A percentile compares a stretch with the other conserved stretches of the same genome.
phyloP scores from a whole-genome alignment of 2,329 filamentous ascomycete species.

The Cladosporium sp. region DNA sequence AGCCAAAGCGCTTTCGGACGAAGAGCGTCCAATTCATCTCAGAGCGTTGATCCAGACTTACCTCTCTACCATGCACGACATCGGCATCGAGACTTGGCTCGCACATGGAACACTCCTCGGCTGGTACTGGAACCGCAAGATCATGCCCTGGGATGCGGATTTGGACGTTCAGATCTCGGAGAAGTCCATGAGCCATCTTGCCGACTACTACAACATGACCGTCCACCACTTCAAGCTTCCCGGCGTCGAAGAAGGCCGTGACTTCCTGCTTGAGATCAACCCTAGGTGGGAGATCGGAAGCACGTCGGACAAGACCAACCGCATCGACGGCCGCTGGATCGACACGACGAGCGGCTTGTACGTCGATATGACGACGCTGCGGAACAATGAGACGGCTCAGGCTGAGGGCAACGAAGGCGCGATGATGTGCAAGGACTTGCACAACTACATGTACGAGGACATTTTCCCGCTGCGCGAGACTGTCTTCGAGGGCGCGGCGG shows the following conservation, averaged over 20 bases:
- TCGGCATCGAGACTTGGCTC: slow-evolving; percentile 62
- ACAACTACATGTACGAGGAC: slow-evolving; percentile 54
- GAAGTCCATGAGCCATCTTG: slow-evolving; percentile 56
- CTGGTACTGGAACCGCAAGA: slow-evolving; percentile 64
- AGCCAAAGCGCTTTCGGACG: slow-evolving; percentile 44
- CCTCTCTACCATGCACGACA: slow-evolving; percentile 54
- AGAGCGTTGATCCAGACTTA: slow-evolving; percentile 57
- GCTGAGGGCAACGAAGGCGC: slow-evolving; percentile 42
- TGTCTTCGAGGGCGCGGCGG: slow-evolving; percentile 54
- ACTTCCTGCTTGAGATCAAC: slow-evolving; percentile 61
- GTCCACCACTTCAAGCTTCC: slow-evolving; percentile 47
- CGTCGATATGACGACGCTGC: slow-evolving; percentile 61
- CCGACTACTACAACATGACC: slow-evolving; percentile 63
- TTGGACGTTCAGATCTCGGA: slow-evolving; percentile 61
- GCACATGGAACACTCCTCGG: slow-evolving; percentile 63
- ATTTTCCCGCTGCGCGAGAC: slow-evolving; percentile 59
- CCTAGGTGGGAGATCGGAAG: slow-evolving; percentile 52
- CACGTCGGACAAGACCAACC: slow-evolving; percentile 51
- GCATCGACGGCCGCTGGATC: slow-evolving; percentile 63
- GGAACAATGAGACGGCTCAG: slow-evolving; percentile 46
- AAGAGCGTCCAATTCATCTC: slow-evolving; percentile 51
- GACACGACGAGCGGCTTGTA: slow-evolving; percentile 60
- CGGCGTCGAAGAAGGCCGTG: slow-evolving; percentile 25
- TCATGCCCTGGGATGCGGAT: slow-evolving; percentile 64
- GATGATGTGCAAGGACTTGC: slow-evolving; percentile 59